Base-by-base conservation (phyloP, 1,284 basidiomycete genomes). In the Pterula multifida region DNA sequence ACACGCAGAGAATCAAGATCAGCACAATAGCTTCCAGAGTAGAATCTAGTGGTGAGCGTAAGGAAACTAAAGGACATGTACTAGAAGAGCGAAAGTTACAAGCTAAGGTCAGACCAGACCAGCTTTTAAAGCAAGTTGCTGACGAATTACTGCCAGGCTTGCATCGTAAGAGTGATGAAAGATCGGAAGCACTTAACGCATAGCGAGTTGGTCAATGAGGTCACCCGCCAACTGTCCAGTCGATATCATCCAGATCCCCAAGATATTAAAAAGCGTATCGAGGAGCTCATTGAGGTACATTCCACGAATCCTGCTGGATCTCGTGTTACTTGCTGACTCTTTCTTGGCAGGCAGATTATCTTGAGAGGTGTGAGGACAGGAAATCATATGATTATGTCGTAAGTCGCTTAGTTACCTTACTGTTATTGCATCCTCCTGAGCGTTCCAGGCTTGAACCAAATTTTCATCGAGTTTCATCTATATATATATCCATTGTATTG, bases 111-210 rank as follows among this genome's bases (percentile, higher is more conserved):
- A 44, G 25, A 54, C 52, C 26, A 45, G 52, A 53, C 49, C 55
- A 26, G 28, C 23, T 13, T 17, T 32, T 36, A 13, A 36, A 42
- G 23, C 56, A 96, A 9, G 39, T 17, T 17, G 39, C 32, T 35
- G 39, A 9, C 39, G 39, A 42, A n/a, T 9, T 9, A n/a, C 9
- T 35, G 32, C 9, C 19, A 42, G 91, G 94, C 94, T 1, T 97
- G 91, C 61, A 89, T 98, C 54, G 96, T 98, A 22, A 83, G 96
- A 36, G 85, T 98, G 35, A 98, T 99, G 96, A 98, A 99, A 70
- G 85, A 92, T 61, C 72, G 94, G 54, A 98, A 98, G 65, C 78
- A 78, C 51, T 83, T 98, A 79, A 68, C 72, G 3, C 93, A 98
- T 63, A 90, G 85, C 55, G 92, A 95, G 53, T 75, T 99, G 15